Conservation (phyloP, 139 green algal genomes). For the Marvania coccoides region DNA sequence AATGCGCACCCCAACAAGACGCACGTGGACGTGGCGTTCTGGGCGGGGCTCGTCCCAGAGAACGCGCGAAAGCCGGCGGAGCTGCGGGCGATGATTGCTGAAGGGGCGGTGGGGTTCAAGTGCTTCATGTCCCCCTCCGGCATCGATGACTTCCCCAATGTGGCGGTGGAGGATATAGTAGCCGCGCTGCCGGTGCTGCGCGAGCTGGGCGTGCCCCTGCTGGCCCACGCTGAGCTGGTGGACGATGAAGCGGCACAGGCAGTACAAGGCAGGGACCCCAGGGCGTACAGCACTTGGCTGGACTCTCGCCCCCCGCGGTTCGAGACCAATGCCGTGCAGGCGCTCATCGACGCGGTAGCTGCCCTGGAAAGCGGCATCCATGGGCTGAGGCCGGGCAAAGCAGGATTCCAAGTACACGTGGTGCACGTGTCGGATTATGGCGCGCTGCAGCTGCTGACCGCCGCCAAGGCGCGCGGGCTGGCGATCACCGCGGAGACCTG, state of each 20-base stretch:
- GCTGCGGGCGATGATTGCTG: conserved; percentile 57
- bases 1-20: conserved; percentile 52
- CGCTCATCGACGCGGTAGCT: conserved; percentile 52
- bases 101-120: conserved; percentile 87
- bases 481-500: conserved; percentile 83
- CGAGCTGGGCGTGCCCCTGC: conserved; percentile 49
- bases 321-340: conserved; percentile 55
- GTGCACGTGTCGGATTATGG: conserved; percentile 19
- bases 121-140: conserved; percentile 82
- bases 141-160: conserved; percentile 86
- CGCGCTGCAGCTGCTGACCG: conserved; percentile 14
- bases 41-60: conserved; percentile 81
- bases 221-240: conserved; percentile 74
- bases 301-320: conserved; percentile 56
- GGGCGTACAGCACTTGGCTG: conserved; percentile 67
- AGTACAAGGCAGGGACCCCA: conserved; percentile 23
- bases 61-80: conserved; percentile 61
- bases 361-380: conserved; percentile 7
- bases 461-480: conserved; percentile 42
- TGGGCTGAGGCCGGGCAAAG: background rate
- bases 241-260: conserved; percentile 16
- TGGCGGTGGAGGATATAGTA: conserved; percentile 42
- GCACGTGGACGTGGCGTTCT: conserved; percentile 74
- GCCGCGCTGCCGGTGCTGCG: conserved; percentile 63
- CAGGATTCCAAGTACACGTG: conserved; percentile 13